Base-by-base conservation (phyloP, 1,284 basidiomycete genomes). In the Apiotrichum veenhuisii region DNA sequence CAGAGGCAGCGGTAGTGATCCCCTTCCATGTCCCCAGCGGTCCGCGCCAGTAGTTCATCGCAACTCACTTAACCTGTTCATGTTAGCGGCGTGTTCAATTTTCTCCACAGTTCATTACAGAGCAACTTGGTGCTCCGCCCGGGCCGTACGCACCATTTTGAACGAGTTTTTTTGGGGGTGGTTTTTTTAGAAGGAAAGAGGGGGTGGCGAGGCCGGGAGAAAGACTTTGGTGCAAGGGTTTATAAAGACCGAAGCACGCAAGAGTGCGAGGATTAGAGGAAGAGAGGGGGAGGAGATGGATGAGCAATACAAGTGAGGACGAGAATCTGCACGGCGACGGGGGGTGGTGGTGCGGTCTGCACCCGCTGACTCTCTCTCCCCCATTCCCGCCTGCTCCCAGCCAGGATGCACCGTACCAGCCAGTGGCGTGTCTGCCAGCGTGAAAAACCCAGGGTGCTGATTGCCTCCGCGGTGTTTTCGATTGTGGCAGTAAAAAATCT, bases 11-110 rank as follows among this genome's bases (percentile, higher is more conserved):
- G n/a, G n/a, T n/a, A n/a, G n/a, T n/a, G n/a, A n/a, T n/a, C n/a
- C n/a, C n/a, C n/a, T n/a, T n/a, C n/a, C n/a, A n/a, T n/a, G n/a
- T n/a, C n/a, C n/a, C n/a, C n/a, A n/a, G n/a, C n/a, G n/a, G n/a
- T n/a, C n/a, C n/a, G n/a, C n/a, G n/a, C n/a, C n/a, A n/a, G n/a
- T n/a, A n/a, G n/a, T n/a, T n/a, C n/a, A n/a, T n/a, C n/a, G n/a
- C n/a, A 23, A 72, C 71, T 70, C 59, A 73, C 72, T 73, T 73
- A 55, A 73, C 72, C 71, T 74, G 55, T 38, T 15, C 10, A 45
- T 47, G 64, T 71, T 61, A 73, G 65, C 63, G 56, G n/a, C n/a
- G n/a, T n/a, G n/a, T 61, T 20, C n/a, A 12, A 23, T 41, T 36
- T 43, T 43, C n/a, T 43, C 23, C 41, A 25, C 44, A n/a, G 10